These are phyloP conservation scores for Multifurca ochricompacta DNA, from an alignment of 768 basidiomycete species.

Conservation along the genomic window DNA sequence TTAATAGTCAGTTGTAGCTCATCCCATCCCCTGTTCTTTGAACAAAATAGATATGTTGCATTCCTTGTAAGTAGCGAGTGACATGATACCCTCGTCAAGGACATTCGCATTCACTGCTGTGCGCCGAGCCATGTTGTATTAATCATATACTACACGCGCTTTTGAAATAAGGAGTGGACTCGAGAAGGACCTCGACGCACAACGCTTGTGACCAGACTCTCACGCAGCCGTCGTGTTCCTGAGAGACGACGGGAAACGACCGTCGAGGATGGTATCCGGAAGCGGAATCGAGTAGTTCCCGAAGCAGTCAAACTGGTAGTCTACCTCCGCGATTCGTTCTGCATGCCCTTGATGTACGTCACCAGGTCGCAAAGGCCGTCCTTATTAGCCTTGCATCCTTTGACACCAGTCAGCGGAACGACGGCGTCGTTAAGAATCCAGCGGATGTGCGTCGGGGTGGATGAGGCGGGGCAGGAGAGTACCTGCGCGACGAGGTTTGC, in stretches of 20 bases:
- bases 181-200: no score
- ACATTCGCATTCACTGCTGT: no score
- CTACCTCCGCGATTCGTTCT: slow-evolving; percentile 33
- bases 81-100: no score
- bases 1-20: slow-evolving; percentile 3
- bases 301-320: slow-evolving; percentile 37
- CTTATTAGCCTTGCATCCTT: slow-evolving; percentile 34
- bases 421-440: slow-evolving; percentile 44
- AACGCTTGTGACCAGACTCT: no score
- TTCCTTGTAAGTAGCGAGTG: no score
- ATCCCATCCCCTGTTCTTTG: no score
- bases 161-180: no score
- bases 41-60: no score
- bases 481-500: slow-evolving; percentile 43
- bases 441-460: slow-evolving; percentile 30
- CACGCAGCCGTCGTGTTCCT: background rate
- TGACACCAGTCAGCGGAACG: slow-evolving; percentile 38
- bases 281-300: slow-evolving; percentile 39
- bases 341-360: slow-evolving; percentile 34
- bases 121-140: no score
- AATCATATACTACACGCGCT: no score
- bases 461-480: slow-evolving; percentile 30
- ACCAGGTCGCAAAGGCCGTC: slow-evolving; percentile 37
- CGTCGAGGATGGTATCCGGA: slow-evolving; percentile 35
- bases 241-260: slow-evolving; percentile 17